These are phyloP conservation scores for Scedosporium dehoogii DNA, from an alignment of 2,329 filamentous ascomycete genomes.

Conservation along the genomic window DNA sequence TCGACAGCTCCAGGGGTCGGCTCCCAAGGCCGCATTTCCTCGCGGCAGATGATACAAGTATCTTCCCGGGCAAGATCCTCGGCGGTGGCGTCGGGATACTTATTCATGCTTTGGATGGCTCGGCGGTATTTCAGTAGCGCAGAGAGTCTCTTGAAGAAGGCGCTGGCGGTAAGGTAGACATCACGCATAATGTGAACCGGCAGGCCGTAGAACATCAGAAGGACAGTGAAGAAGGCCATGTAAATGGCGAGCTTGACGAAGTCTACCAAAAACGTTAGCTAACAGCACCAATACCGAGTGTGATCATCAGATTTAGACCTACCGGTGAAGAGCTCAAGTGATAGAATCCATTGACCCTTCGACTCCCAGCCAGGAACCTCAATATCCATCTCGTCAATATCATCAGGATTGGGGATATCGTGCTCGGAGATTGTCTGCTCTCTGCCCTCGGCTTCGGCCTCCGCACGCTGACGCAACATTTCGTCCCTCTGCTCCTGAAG, in stretches of 20 bases:
- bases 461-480: conserved; percentile 38
- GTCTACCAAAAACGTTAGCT: conserved; percentile 40
- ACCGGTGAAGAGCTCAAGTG: conserved; percentile 76
- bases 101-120: conserved; percentile 89
- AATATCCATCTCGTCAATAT: conserved; percentile 85
- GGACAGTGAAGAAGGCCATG: conserved; percentile 82
- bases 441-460: conserved; percentile 32
- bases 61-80: conserved; percentile 81
- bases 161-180: conserved; percentile 85
- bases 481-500: conserved; percentile 49
- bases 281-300: neutral
- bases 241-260: conserved; percentile 88
- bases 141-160: conserved; percentile 80
- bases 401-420: conserved; percentile 58
- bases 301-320: conserved; percentile 19
- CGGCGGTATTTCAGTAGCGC: conserved; percentile 85
- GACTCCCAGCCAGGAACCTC: conserved; percentile 95
- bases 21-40: conserved; percentile 83
- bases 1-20: conserved; percentile 63
- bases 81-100: conserved; percentile 80
- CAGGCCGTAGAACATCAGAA: conserved; percentile 87
- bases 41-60: conserved; percentile 94
- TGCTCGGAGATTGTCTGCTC: conserved; percentile 33
- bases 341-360: conserved; percentile 87
- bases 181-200: conserved; percentile 96